Conservation (phyloP, 2,329 filamentous ascomycete genomes). For the Harringtonia aguacate region DNA sequence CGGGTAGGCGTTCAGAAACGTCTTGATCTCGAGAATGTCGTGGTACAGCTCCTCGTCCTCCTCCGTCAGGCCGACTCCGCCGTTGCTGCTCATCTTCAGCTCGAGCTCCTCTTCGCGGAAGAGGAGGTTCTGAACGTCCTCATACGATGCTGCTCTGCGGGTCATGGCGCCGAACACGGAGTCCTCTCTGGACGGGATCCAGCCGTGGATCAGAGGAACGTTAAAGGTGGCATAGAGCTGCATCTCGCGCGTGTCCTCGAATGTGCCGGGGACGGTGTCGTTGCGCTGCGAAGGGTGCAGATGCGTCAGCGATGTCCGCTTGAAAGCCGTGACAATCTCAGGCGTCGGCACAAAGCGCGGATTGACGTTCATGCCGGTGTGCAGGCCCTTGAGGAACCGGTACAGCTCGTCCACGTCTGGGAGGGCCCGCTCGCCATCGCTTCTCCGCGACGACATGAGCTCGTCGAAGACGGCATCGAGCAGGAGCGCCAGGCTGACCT, state of each 20-base stretch:
- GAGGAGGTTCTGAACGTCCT: constrained; percentile 81
- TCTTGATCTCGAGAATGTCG: constrained; percentile 75
- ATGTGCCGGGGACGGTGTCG: constrained; percentile 53
- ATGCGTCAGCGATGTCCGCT: constrained; percentile 41
- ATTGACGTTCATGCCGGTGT: constrained; percentile 98
- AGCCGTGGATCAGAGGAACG: constrained; percentile 84
- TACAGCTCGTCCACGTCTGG: constrained; percentile 87
- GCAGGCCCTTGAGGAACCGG: constrained; percentile 73
- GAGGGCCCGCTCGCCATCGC: constrained; percentile 50
- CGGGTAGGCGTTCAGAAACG: constrained; percentile 66
- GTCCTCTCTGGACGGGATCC: constrained; percentile 64
- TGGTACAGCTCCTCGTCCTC: constrained; percentile 72
- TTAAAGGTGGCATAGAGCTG: constrained; percentile 82
- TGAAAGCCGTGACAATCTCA: constrained; percentile 34
- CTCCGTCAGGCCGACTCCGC: constrained; percentile 43
- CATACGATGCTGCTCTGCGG: constrained; percentile 72
- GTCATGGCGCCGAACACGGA: constrained; percentile 59
- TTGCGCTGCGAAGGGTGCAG: constrained; percentile 39
- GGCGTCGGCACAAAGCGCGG: constrained; percentile 64
- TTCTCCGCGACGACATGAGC: constrained; percentile 67
- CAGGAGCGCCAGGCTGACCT: constrained; percentile 75
- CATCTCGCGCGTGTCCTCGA: constrained; percentile 83
- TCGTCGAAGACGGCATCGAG: constrained; percentile 90
- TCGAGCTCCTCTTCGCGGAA: constrained; percentile 87
- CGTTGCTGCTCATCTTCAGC: constrained; percentile 51